Evolutionary conservation across 768 basidiomycete genomes (phyloP), one percentile per base, ranked within the genome.

Genomic region (Termitomyces sp.): DNA sequence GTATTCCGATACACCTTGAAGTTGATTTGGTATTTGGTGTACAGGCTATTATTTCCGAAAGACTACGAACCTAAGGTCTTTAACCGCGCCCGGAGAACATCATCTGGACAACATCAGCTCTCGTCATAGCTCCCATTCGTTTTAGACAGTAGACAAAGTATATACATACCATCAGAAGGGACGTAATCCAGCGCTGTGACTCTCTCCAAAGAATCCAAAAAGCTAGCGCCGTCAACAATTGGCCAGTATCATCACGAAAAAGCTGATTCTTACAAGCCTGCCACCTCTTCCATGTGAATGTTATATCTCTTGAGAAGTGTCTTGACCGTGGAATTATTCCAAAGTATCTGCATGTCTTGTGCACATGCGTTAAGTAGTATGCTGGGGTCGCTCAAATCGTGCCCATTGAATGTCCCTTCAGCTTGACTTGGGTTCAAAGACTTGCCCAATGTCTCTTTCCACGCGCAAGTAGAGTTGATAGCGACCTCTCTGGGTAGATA

Each of bases 41-140:
- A 22, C 47, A 26, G 8, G 44, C 6, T 18, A 3, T n/a, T 53
- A 43, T 44, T 16, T 53, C 3, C 14, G n/a, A 36, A 54, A 30
- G 14, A 53, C 27, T 32, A 62, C 69, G 8, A 49, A 76, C 80
- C 72, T 50, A 68, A 71, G 2, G 85, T 86, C 69, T 88, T 89
- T 47, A 90, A 64, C 14, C 88, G 80, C 5, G 88, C 88, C 5
- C 86, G 81, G 27, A 90, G 77, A 54, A 90, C 85, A 66, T 90
- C 87, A 65, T 89, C 88, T 89, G 22, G 55, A 54, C 22, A 61
- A 55, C 27, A 30, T 12, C 14, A 42, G 7, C 1, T 4, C n/a
- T 36, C 42, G 34, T 33, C 27, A 26, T 50, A 22, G 39, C 27
- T 33, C 49, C 20, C n/a, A 5, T 47, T 48, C 39, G 27, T n/a